Evolutionary conservation across 805 yeast species (phyloP), one percentile per base, ranked within the genome.

Genomic region (Naumovozyma baii): DNA sequence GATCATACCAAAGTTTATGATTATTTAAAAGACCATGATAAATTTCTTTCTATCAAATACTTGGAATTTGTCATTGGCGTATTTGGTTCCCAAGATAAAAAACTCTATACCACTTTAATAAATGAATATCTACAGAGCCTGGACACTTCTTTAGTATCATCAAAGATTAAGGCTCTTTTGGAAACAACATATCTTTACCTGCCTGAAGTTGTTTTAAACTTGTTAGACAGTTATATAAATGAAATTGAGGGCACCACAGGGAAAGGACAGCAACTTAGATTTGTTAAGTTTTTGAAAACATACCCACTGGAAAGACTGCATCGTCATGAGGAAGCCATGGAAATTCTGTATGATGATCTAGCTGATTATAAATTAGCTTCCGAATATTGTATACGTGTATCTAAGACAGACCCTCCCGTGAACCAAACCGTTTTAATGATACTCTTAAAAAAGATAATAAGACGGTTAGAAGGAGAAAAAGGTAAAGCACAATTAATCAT

Each of bases 311-410:
- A 70, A 34, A 70, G 74, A 42, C 51, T 82, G 33, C 78, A 74
- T 1, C 75, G 75, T 38, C 84, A 83, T 52, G 68, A 69, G 9
- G 70, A 75, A 37, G 79, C 85, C 0, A 61, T 90, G 14, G 73
- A 74, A 39, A 72, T 85, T 2, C 66, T 78, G 18, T 76, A 74
- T 35, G 67, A 72, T 36, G 76, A 76, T 16, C 57, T 83, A 34
- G 60, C 72, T 3, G 81, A 81, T 51, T 68, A 74, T 36, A 59
- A 59, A 16, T 62, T 66, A n/a, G 83, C 94, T 0, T 69, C 80
- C 43, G 54, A 61, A 2, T 83, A 83, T 50, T 79, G 92, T 45
- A 58, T 70, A 1, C 63, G 63, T 3, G 61, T 83, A 0, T 73
- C 69, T 44, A 41, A 61, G 1, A 41, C 49, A 2, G 66, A 70